These are phyloP conservation scores for Thielaviopsis ethacetica DNA, from an alignment of 2,329 filamentous ascomycete genomes.

Conservation along the genomic window DNA sequence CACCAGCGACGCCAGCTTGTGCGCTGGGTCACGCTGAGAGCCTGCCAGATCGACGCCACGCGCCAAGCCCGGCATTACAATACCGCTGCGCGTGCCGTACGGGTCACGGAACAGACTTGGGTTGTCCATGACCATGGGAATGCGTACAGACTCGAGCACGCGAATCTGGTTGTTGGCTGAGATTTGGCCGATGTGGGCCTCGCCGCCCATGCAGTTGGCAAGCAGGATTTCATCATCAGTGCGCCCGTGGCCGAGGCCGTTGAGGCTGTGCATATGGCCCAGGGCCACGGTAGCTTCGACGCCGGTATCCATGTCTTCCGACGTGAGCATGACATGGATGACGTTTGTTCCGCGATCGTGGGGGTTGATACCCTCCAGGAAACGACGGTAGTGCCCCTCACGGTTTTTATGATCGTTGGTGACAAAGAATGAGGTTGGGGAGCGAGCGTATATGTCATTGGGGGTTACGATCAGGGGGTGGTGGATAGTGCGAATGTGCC, in stretches of 20 bases:
- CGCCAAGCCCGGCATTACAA: conserved; percentile 32
- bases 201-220: conserved; percentile 27
- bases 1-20: conserved; percentile 3
- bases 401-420: conserved; percentile 44
- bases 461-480: conserved; percentile 39
- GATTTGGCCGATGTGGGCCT: conserved; percentile 21
- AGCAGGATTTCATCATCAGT: conserved; percentile 26
- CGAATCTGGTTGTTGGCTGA: conserved; percentile 12
- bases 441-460: conserved; percentile 38
- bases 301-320: conserved; percentile 17
- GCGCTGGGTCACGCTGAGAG: conserved; percentile 18
- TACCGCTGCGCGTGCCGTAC: conserved; percentile 36
- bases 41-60: conserved; percentile 23
- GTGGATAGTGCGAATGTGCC: conserved; percentile 34
- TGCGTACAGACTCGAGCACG: conserved; percentile 1
- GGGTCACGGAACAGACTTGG: conserved; percentile 40
- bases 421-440: conserved; percentile 33
- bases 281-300: conserved; percentile 29
- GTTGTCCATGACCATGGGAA: conserved; percentile 32
- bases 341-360: conserved; percentile 31
- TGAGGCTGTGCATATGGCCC: conserved; percentile 32
- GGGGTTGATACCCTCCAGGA: conserved; percentile 29
- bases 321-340: conserved; percentile 20
- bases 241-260: conserved; percentile 36
- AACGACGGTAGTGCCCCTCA: conserved; percentile 26